Base-by-base conservation (phyloP, 495 filamentous ascomycete species). In the Neurospora sp. region DNA sequence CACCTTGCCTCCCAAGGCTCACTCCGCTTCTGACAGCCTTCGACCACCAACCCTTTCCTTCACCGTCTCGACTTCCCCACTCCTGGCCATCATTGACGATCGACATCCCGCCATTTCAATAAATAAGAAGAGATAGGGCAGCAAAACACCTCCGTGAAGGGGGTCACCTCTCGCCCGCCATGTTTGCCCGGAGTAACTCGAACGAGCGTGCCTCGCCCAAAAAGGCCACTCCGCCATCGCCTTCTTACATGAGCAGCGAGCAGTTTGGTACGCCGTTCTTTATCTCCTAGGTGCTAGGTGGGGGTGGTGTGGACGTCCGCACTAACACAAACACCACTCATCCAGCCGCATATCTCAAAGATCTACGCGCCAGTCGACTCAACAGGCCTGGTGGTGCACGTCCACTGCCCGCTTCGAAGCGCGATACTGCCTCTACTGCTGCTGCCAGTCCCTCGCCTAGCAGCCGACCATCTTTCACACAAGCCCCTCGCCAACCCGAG, bases 231-330 rank as follows among this genome's bases (percentile, higher is more conserved):
- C 90, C 91, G 74, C 90, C 92, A 31, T 89, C 89, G 44, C 91
- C 92, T 35, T 87, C 88, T 46, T 96, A 93, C 83, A 97, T 97
- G 94, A 89, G 89, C 42, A 89, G 89, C 79, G 90, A 94, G 66
- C 93, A 97, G 83, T 91, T 96, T 80, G 92, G 94, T 97, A 84
- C 85, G 88, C 76, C 75, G 66, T 59, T 73, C 71, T 35, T 41
- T 35, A 61, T 61, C 53, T 61, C 53, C 53, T 61, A 61, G 53
- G 12, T 61, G 22, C 53, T 61, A 35, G 27, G 27, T 35, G 27
- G 53, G 53, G 53, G 27, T 35, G 53, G 27, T 35, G 27, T 61
- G 53, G 53, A 61, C 53, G 53, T 61, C 68, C 10, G 44, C 74
- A 71, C 82, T 77, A 79, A 84, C 76, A 59, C 59, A 61, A 61